phyloP scores from a whole-genome alignment of 2,329 filamentous ascomycete species.

The Sphaceloma murrayae region DNA sequence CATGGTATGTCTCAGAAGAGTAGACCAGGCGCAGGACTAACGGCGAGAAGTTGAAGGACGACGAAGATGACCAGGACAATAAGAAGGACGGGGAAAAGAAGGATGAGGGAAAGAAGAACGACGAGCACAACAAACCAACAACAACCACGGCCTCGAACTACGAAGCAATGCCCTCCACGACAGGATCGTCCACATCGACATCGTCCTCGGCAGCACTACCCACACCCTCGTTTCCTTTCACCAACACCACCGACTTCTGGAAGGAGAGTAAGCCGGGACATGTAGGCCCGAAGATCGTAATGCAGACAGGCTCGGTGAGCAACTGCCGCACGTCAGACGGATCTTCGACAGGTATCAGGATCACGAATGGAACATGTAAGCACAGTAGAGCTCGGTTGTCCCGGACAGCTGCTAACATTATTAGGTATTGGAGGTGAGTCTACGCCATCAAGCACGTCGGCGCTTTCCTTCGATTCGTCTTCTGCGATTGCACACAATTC shows the following conservation, averaged over 20 bases:
- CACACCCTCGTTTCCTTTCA: background rate
- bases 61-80: background rate
- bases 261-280: conserved; percentile 3
- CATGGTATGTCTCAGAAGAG: background rate
- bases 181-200: background rate
- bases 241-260: background rate
- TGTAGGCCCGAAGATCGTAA: too few species aligned
- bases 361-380: conserved; percentile 9
- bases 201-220: background rate
- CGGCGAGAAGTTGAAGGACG: background rate
- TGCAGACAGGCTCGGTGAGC: background rate
- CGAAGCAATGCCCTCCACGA: conserved; percentile 2
- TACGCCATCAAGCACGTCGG: background rate
- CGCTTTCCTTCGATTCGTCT: background rate
- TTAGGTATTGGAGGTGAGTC: conserved; percentile 11
- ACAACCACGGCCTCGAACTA: too few species aligned
- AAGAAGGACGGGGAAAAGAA: too few species aligned
- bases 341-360: background rate
- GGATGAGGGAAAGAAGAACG: background rate
- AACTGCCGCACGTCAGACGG: background rate
- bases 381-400: background rate
- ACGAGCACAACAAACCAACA: too few species aligned
- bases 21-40: background rate
- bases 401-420: background rate
- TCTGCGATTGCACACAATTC: background rate